These are phyloP conservation scores for Vachellia collinsii DNA, from an alignment of 306 rosid genomes.

Conservation along the genomic window DNA sequence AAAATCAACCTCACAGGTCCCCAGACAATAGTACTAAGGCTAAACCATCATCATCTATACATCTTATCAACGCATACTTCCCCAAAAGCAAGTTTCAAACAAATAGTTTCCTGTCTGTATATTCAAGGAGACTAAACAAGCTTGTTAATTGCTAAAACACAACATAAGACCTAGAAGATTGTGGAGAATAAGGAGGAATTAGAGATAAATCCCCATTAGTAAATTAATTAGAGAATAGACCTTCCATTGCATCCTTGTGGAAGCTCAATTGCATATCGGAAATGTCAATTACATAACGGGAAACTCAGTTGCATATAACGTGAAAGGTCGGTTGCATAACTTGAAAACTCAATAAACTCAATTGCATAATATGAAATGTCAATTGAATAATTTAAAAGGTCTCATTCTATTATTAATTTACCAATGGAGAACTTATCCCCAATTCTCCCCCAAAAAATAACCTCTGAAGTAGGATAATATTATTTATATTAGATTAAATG, in stretches of 20 bases:
- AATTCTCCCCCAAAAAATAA: neutral
- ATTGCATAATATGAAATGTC: no score
- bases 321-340: no score
- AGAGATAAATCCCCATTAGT: no score
- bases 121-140: constrained; percentile 2
- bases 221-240: no score
- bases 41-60: constrained; percentile 33
- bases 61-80: constrained; percentile 16
- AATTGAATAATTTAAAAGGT: no score
- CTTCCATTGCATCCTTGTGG: no score
- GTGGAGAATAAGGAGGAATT: neutral
- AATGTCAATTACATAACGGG: no score
- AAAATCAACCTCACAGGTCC: constrained; percentile 14
- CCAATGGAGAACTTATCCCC: no score
- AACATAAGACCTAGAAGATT: neutral
- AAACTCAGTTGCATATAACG: no score
- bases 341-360: no score
- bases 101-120: neutral
- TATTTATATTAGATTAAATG: neutral
- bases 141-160: neutral
- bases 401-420: no score
- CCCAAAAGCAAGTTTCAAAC: neutral
- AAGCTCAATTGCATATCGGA: no score
- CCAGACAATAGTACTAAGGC: neutral
- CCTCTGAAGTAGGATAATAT: constrained; percentile 4